A percentile compares a stretch with the other conserved stretches of the same genome.
These are phyloP conservation scores for Didymella glomerata DNA, from an alignment of 2,329 filamentous ascomycete species.

Conservation along the genomic window DNA sequence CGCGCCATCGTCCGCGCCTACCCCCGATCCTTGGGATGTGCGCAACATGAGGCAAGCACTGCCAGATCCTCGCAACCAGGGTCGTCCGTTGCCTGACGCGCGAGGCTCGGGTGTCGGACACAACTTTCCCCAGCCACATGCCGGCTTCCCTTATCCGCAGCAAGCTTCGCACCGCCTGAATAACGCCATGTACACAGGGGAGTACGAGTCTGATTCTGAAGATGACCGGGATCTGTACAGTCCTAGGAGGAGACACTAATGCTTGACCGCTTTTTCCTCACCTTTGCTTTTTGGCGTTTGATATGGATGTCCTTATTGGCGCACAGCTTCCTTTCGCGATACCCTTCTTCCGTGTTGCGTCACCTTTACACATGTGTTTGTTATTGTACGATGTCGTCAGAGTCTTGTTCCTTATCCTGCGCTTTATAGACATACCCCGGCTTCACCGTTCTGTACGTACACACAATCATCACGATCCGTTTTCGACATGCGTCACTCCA, in stretches of 20 bases:
- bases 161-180: slow-evolving; percentile 32
- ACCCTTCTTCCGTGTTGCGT: background rate
- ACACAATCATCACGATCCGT: background rate
- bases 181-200: slow-evolving; percentile 23
- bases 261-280: background rate
- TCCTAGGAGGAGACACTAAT: background rate
- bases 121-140: slow-evolving; percentile 18
- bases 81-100: slow-evolving; percentile 23
- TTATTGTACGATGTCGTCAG: background rate
- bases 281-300: background rate
- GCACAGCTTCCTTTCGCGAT: background rate
- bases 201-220: slow-evolving; percentile 25
- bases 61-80: slow-evolving; percentile 10
- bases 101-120: slow-evolving; percentile 15
- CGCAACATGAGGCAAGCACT: slow-evolving; percentile 32
- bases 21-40: slow-evolving; percentile 37
- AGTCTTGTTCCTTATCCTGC: background rate
- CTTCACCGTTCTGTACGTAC: slow-evolving; percentile 5
- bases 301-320: background rate
- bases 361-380: background rate
- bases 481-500: no score
- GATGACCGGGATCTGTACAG: background rate
- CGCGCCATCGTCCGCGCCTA: background rate
- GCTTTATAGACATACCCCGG: slow-evolving; percentile 7
- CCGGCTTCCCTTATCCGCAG: background rate